A percentile compares a stretch with the other conserved stretches of the same genome.
phyloP scores from a whole-genome alignment of 2,329 filamentous ascomycete species.

The Penicillium aurantiogriseum region DNA sequence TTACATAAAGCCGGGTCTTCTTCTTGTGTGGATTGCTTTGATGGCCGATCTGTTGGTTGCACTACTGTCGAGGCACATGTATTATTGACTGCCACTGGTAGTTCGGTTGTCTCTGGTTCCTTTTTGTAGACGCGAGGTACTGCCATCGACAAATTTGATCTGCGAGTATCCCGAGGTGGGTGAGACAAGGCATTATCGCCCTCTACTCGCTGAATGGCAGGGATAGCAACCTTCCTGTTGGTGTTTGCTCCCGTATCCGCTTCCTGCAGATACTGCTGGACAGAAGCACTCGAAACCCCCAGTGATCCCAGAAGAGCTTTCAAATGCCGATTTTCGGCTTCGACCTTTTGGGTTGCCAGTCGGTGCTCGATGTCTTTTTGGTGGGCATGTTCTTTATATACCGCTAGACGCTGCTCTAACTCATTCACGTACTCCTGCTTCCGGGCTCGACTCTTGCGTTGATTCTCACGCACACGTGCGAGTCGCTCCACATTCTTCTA shows the following conservation, averaged over 20 bases:
- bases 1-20: constrained; percentile 23
- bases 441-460: constrained; percentile 38
- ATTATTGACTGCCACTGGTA: neutral
- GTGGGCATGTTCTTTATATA: constrained; percentile 28
- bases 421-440: constrained; percentile 39
- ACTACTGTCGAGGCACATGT: neutral
- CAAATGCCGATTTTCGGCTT: constrained; percentile 36
- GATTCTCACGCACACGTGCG: constrained; percentile 44
- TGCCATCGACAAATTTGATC: neutral
- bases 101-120: neutral
- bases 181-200: neutral
- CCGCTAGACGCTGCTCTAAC: constrained; percentile 34
- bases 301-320: constrained; percentile 26
- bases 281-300: constrained; percentile 23
- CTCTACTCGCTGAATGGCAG: constrained; percentile 25
- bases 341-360: constrained; percentile 33
- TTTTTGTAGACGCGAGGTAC: neutral
- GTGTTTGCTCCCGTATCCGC: constrained; percentile 19
- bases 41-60: neutral
- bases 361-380: constrained; percentile 36
- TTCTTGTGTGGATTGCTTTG: neutral
- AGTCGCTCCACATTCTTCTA: constrained; percentile 30
- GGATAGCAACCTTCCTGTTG: constrained; percentile 37
- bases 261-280: constrained; percentile 30
- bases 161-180: neutral